Evolutionary conservation across 2,329 filamentous ascomycete genomes (phyloP), one percentile per base, ranked within the genome.

Genomic region (Cladosporium sp.): DNA sequence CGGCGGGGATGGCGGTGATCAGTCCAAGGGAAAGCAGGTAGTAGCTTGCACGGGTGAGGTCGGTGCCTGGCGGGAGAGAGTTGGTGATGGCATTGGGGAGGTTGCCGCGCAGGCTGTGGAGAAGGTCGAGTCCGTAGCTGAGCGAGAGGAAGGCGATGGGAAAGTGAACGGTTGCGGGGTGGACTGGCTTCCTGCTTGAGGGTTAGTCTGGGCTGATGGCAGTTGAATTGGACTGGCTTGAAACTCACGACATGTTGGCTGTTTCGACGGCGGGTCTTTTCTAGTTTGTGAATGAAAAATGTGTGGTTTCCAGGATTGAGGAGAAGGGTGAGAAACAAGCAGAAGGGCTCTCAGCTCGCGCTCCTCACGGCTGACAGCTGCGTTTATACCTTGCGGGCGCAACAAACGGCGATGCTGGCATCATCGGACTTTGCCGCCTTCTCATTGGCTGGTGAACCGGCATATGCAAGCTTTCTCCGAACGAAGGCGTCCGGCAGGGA

Each of bases 81-180:
- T 62, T 66, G 16, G 67, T 59, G 53, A 64, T 22, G 50, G 38
- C 33, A 35, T 51, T 41, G 35, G 65, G 65, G 32, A 67, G 60
- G 50, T 52, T 54, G n/a, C 65, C 59, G 47, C 64, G 58, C 15
- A 64, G 61, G 49, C 62, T 59, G 59, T 69, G 63, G 15, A 71
- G 55, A 27, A 66, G 63, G 57, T 75, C 72, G 52, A 75, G 67
- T 38, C 53, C 66, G 43, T 67, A 71, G 30, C 69, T 67, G 12
- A 73, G 61, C 38, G 64, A 57, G 52, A 72, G 66, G 61, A 74
- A 73, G 50, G 72, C 67, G 47, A 76, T 66, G 16, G 73, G 73
- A 59, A 72, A 74, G 61, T 76, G 73, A 38, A 75, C 70, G 9
- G 67, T 62, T 20, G 72, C 70, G 42, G 72, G 72, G 57, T 76